Evolutionary conservation across 305 asterid species (phyloP).

Genomic region (Solanum hybrid): DNA sequence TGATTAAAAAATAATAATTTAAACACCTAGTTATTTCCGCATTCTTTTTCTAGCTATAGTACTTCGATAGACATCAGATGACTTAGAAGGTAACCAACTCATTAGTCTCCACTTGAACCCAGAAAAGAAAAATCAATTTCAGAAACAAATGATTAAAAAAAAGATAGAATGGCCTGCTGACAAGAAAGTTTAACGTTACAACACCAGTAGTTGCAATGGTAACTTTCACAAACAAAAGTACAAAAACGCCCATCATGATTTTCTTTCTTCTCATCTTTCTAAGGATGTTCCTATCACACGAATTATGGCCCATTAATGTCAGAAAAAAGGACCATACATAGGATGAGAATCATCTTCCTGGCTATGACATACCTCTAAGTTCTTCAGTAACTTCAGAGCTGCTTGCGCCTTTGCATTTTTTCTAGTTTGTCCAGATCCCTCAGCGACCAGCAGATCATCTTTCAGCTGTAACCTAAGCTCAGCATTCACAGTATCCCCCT

Average conservation of each 20-base stretch:
- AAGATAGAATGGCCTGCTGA: neutral
- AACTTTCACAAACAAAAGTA: neutral
- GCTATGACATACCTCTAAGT: constrained; percentile 51
- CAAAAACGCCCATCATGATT: neutral
- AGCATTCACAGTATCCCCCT: constrained; percentile 46
- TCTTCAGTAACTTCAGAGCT: constrained; percentile 53
- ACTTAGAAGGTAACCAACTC: neutral
- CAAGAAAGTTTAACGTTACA: neutral
- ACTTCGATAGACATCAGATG: neutral
- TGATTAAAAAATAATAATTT: neutral
- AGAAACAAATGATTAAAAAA: neutral
- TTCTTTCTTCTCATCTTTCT: neutral
- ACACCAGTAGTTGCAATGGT: neutral
- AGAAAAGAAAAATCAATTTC: neutral
- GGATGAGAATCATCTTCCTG: neutral
- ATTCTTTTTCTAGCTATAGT: neutral
- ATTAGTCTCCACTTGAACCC: neutral
- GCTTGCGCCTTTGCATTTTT: constrained; percentile 87
- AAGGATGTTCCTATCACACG: neutral
- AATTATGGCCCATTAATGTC: neutral
- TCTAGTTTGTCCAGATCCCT: constrained; percentile 47
- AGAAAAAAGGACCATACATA: neutral
- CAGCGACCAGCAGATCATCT: constrained; percentile 45
- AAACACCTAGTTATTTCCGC: neutral
- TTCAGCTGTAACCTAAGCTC: constrained; percentile 60